Evolutionary conservation across 2,329 filamentous ascomycete genomes (phyloP), one percentile per base, ranked within the genome.

Genomic region (Rasamsonia emersonii): DNA sequence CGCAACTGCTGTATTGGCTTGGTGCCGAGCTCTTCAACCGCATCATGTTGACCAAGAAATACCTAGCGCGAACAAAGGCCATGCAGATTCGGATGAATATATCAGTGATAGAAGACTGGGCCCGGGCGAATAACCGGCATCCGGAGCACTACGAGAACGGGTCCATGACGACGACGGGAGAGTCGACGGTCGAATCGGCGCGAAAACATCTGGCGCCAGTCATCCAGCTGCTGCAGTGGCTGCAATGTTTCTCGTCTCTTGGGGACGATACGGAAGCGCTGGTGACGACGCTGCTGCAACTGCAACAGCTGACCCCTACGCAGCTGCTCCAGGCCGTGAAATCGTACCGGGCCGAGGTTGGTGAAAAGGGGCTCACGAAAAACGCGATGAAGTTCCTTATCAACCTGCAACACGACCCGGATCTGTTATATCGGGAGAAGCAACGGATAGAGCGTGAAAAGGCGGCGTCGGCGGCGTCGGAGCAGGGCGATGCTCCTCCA

Each of bases 51-150:
- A 95, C 93, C 51, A 77, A 86, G 43, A 88, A 89, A 55, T 98
- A 95, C 51, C 70, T 98, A 7, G 89, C 91, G 4, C 75, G 91
- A 32, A 98, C 91, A 11, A 98, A 98, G 59, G 91, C 91, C 3
- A 98, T 98, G 91, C 91, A 98, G 57, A 96, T 98, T 47, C 84
- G 91, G 44, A 96, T 98, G 88, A 98, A 98, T 54, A 78, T 98
- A 5, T 96, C 91, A 1, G 81, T 79, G 5, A 67, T 98, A 13
- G 91, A 98, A 58, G 91, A 98, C 52, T 98, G 91, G 91, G 89
- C 91, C 2, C 75, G 89, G 18, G 73, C 76, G 10, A 98, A 98
- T 60, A 96, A 94, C 54, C 77, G 91, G 17, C 81, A 93, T 45
- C 86, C 91, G 1, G 91, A 96, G 53, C 89, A 96, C 59, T 96